Base-by-base conservation (phyloP, 305 asterid genomes). In the Solanum hybrid region DNA sequence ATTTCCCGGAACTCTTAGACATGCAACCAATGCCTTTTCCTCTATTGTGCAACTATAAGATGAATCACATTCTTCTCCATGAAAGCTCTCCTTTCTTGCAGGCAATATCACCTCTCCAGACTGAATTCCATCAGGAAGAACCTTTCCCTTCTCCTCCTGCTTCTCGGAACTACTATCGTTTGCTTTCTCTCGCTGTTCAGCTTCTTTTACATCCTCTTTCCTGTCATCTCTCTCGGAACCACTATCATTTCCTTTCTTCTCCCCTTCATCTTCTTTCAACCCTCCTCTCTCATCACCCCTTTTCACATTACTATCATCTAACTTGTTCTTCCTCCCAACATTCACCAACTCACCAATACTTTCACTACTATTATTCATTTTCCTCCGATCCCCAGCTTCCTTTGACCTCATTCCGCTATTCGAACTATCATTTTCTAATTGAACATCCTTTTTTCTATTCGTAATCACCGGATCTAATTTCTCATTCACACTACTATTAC, bases 1-100 rank as follows among this genome's bases (percentile, higher is more conserved):
- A 89, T 95, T 93, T 71, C 99, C 99, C 29, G 97, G 98, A 94
- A 97, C 98, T 93, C 96, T 92, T 91, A 97, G 89, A 89, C 99
- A 97, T 89, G 98, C 99, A 91, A 96, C 95, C 87, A 97, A 87
- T 8, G 94, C 90, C 91, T 95, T 94, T 85, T 93, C 95, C 90
- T 94, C 93, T 57, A 94, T 96, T 28, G 90, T 92, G 92, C 99
- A 97, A 69, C 97, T 95, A 91, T 95, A 94, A 1, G 97, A 94
- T 67, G 98, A 92, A 94, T 95, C 99, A 87, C 99, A 97, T 89
- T 92, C 94, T 91, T 94, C 98, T 69, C 91, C 91, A 28, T 81
- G 89, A n/a, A 78, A 86, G 51, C 57, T 89, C 39, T 90, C 92
- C 87, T 90, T 91, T 87, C 94, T 93, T 31, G 91, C 87, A 24